phyloP scores from a whole-genome alignment of 2,329 filamentous ascomycete genomes.

The Mariannaea sp. region DNA sequence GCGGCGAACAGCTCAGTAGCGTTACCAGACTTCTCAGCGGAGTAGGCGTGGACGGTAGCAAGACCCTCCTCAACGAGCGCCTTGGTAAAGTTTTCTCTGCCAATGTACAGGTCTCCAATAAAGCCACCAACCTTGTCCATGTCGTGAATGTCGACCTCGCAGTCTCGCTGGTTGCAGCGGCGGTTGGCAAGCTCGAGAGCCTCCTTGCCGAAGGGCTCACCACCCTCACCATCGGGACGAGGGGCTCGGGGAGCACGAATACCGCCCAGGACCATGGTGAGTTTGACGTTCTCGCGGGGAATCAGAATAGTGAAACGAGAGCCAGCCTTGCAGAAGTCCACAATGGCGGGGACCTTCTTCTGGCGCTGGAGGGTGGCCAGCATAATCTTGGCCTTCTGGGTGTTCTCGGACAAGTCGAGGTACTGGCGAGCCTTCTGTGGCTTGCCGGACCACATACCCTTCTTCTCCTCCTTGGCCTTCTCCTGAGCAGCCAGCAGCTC shows the following conservation, averaged over 20 bases:
- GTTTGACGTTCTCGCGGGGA: constrained; percentile 89
- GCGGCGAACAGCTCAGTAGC: constrained; percentile 84
- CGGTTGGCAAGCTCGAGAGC: constrained; percentile 89
- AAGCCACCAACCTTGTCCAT: constrained; percentile 97
- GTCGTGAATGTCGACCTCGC: constrained; percentile 92
- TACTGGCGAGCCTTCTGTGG: constrained; percentile 81
- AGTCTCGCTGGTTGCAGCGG: constrained; percentile 90
- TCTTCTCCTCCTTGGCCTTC: constrained; percentile 81
- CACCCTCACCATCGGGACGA: constrained; percentile 72
- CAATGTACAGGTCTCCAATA: constrained; percentile 91
- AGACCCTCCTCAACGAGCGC: constrained; percentile 90
- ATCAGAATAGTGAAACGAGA: constrained; percentile 92
- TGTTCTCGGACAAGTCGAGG: constrained; percentile 86
- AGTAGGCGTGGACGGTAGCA: constrained; percentile 90
- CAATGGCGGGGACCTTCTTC: constrained; percentile 88
- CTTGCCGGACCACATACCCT: constrained; percentile 95
- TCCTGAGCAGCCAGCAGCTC: constrained; percentile 81
- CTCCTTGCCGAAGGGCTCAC: constrained; percentile 94
- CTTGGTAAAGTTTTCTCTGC: constrained; percentile 95
- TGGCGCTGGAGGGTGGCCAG: constrained; percentile 85
- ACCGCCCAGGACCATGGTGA: constrained; percentile 92
- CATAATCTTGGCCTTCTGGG: constrained; percentile 96
- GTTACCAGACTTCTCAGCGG: constrained; percentile 93
- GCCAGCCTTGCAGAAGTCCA: constrained; percentile 97
- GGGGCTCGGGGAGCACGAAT: constrained; percentile 90